A percentile compares a stretch with the other conserved stretches of the same genome.
Evolutionary conservation across 495 filamentous ascomycete species (phyloP).

Genomic region (Aspergillus baeticus): DNA sequence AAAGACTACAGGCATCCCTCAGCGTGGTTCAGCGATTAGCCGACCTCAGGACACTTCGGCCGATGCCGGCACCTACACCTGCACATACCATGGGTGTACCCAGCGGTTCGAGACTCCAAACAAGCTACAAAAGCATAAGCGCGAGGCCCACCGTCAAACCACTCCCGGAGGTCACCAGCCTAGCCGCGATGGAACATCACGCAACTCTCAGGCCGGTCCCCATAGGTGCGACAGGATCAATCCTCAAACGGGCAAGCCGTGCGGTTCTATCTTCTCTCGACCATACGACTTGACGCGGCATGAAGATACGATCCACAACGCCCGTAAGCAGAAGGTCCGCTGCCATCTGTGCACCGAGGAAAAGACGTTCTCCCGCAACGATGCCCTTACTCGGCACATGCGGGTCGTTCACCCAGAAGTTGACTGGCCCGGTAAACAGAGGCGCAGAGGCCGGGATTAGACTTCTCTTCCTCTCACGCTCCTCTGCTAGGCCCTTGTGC

Average conservation of each 20-base stretch:
- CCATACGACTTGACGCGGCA: constrained; percentile 97
- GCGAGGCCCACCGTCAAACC: constrained; percentile 80
- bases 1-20: constrained; percentile 25
- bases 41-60: constrained; percentile 64
- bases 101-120: constrained; percentile 82
- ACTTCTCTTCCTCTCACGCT: background rate
- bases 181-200: constrained; percentile 51
- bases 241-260: constrained; percentile 92
- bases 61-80: constrained; percentile 88
- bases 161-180: constrained; percentile 43
- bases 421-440: constrained; percentile 70
- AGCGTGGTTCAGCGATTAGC: constrained; percentile 28
- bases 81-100: constrained; percentile 89
- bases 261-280: constrained; percentile 94
- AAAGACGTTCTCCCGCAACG: constrained; percentile 92
- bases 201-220: constrained; percentile 82
- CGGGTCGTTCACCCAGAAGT: constrained; percentile 86
- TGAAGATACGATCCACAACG: constrained; percentile 97
- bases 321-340: constrained; percentile 90
- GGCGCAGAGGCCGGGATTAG: constrained; percentile 41
- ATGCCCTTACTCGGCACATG: constrained; percentile 90
- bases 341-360: constrained; percentile 95
- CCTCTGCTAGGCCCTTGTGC: constrained; percentile 4
- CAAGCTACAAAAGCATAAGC: constrained; percentile 92
- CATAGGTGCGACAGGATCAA: constrained; percentile 92